Evolutionary conservation across 139 green algal genomes (phyloP), one percentile per base, ranked within the genome.

Genomic region (Coelastrella sp.): DNA sequence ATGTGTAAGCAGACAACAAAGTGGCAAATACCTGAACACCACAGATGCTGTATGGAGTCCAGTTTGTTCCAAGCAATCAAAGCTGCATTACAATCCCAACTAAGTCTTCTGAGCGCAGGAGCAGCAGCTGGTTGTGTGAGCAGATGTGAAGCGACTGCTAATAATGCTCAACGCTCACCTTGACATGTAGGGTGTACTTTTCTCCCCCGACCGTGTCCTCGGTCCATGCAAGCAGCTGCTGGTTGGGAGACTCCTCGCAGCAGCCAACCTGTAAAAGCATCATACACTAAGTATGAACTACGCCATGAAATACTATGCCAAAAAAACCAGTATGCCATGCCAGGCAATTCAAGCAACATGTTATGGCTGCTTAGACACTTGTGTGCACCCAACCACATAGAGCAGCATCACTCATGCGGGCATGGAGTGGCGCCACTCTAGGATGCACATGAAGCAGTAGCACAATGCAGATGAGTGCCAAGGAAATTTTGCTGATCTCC

Each of bases 161-260:
- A 4, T 11, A 25, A 11, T 27, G 25, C 10, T 15, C 61, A 76
- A 10, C 10, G 7, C 80, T 14, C 74, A 95, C 94, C 91, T 95
- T 96, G 58, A 99, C 95, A 56, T 93, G 92, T 82, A 99, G 89
- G 0, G 94, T 97, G 94, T 96, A 99, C 87, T 94, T 96, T 95
- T 99, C 97, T 22, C 92, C 93, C 20, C 97, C 96, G 24, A 92
- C 92, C 0, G 93, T 97, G 94, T 99, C 97, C 90, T 97, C 95
- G 6, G 91, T 93, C 90, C 90, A 97, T 1, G 94, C 94, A n/a
- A 97, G 86, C 72, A 97, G 91, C 87, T 94, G 90, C 83, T 96
- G 91, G 91, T 98, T 89, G 7, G 95, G 93, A 6, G 92, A 96
- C 7, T 85, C 60, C 74, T 95, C 92, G 35, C 85, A 85, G 24